Evolutionary conservation across 305 asterid genomes (phyloP), one percentile per base, ranked within the genome.

Genomic region (Plantago rigida): DNA sequence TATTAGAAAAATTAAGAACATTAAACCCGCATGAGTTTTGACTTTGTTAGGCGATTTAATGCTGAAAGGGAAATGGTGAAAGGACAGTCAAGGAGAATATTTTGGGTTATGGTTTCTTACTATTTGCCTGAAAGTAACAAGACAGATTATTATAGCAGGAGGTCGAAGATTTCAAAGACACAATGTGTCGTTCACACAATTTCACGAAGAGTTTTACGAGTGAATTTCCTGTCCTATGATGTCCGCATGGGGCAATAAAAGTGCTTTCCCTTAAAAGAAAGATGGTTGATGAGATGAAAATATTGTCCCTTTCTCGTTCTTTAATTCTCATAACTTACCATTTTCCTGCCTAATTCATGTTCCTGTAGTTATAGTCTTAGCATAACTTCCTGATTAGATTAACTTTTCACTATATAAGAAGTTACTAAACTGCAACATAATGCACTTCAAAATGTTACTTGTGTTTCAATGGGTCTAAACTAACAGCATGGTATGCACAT

Each of bases 401-500:
- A 6, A 51, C 12, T 68, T 31, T 56, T 53, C 19, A 9, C 34
- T 26, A 63, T 58, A 1, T 2, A 22, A 22, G 26, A 1, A 22
- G 26, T 22, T 34, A 56, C 29, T 12, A 9, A 3, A 28, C 6
- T 51, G 9, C 36, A 51, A 10, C 0, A 8, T 28, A 45, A 17
- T 53, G 6, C 39, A 34, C 31, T 28, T 19, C 48, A 49, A 14
- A 55, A 7, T 56, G 8, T 55, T 45, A 41, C 24, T n/a, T 48
- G 46, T 29, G 62, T 56, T 49, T 29, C 29, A 56, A 42, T 36
- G 63, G 45, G 51, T 66, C 39, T 54, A 24, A 47, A 63, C 17
- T 10, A 58, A 69, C 13, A 50, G 45, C 28, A 45, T 31, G 68
- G 52, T 51, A 49, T 56, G 39, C 29, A 56, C 15, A 63, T 87